phyloP scores from a whole-genome alignment of 2,329 filamentous ascomycete genomes.

The Hypoxylon sp. region DNA sequence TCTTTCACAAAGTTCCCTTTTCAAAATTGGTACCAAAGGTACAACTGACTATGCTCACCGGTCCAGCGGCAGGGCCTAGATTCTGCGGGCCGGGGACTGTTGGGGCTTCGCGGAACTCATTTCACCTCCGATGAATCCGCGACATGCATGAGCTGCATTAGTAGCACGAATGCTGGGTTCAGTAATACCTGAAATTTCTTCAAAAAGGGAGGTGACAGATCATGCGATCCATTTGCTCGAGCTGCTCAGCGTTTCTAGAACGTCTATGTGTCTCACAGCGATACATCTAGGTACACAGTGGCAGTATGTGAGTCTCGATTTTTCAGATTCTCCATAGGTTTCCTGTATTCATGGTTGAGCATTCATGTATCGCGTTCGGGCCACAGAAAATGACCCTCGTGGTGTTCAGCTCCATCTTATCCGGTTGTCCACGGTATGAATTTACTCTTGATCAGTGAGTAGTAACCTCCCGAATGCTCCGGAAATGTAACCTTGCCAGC shows the following conservation, averaged over 20 bases:
- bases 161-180: conserved; percentile 18
- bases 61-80: conserved; percentile 18
- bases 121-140: conserved; percentile 17
- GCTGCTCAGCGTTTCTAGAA: conserved; percentile 22
- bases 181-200: conserved; percentile 17
- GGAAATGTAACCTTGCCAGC: conserved; percentile 63
- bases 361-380: conserved; percentile 3
- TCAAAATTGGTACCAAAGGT: not conserved
- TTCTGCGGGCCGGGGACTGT: conserved; percentile 1
- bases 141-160: conserved; percentile 35
- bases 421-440: conserved; percentile 21
- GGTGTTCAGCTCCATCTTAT: conserved; percentile 2
- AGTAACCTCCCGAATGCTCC: conserved; percentile 49
- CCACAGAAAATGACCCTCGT: not conserved
- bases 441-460: conserved; percentile 41
- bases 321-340: conserved; percentile 6
- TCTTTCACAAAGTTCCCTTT: not conserved
- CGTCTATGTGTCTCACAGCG: not conserved
- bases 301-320: conserved; percentile 1
- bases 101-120: conserved; percentile 10
- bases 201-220: conserved; percentile 20
- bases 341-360: conserved; percentile 15
- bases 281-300: conserved; percentile 1
- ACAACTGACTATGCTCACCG: conserved; percentile 21
- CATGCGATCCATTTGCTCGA: conserved; percentile 5